Evolutionary conservation across 176 grass and related monocot genomes (phyloP).

Genomic region (Leersia perrieri): DNA sequence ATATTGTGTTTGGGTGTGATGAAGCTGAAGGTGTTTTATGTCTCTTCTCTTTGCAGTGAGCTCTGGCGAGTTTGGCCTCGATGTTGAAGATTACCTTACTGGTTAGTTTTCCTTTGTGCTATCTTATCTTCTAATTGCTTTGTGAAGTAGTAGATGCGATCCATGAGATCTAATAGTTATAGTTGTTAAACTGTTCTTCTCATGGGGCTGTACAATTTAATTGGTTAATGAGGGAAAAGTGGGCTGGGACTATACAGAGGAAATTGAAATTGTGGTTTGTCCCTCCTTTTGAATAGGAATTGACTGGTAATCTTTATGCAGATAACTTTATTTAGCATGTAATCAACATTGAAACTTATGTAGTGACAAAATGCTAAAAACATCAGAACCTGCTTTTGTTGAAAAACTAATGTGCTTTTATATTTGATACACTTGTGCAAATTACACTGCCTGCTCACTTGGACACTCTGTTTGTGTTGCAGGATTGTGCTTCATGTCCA

Average conservation of each 20-base stretch:
- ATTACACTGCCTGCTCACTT: slow-evolving; percentile 25
- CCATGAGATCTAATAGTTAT: not conserved
- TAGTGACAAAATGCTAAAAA: not conserved
- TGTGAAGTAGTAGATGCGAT: slow-evolving; percentile 3
- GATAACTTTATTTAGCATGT: not conserved
- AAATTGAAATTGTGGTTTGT: not conserved
- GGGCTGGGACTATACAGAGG: not conserved
- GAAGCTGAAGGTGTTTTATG: slow-evolving; percentile 9
- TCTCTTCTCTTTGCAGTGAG: slow-evolving; percentile 55
- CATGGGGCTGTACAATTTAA: not conserved
- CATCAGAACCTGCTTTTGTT: not conserved
- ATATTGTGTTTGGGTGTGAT: not conserved
- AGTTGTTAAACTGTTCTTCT: not conserved
- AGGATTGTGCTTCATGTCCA: slow-evolving; percentile 99
- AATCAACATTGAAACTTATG: not conserved
- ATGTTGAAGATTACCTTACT: slow-evolving; percentile 92
- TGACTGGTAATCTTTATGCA: slow-evolving; percentile 6
- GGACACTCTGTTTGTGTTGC: slow-evolving; percentile 32
- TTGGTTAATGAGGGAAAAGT: not conserved
- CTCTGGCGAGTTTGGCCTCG: slow-evolving; percentile 75
- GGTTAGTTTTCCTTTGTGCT: slow-evolving; percentile 39
- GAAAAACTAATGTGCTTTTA: slow-evolving; percentile 6
- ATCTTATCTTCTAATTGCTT: not conserved
- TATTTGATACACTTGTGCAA: not conserved
- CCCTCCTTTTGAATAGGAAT: not conserved